phyloP scores from a whole-genome alignment of 164 flowering plant species.

The Aristolochia californica region DNA sequence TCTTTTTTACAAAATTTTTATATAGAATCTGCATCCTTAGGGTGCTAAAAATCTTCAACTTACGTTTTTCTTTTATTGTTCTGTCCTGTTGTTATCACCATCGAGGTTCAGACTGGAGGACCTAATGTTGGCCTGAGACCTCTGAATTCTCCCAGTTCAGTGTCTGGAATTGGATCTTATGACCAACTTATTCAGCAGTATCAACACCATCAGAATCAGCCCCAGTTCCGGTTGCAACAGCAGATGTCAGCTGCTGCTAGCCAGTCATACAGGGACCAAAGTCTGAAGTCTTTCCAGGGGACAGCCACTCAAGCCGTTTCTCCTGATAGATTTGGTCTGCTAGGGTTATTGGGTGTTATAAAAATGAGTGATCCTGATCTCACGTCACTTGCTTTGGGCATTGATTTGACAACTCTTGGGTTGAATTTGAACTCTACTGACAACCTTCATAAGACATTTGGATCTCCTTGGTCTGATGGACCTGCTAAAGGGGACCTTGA shows the following conservation, averaged over 20 bases:
- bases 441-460: constrained; percentile 82
- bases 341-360: constrained; percentile 76
- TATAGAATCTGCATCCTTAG: not conserved
- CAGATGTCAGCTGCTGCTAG: constrained; percentile 63
- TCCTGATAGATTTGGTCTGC: constrained; percentile 79
- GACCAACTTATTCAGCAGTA: constrained; percentile 87
- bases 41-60: not conserved
- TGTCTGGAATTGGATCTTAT: constrained; percentile 59
- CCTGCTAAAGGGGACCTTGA: constrained; percentile 92
- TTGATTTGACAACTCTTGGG: constrained; percentile 89
- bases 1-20: not conserved
- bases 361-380: constrained; percentile 82
- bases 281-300: constrained; percentile 58
- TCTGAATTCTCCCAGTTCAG: constrained; percentile 48
- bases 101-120: constrained; percentile 48
- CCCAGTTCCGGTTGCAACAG: constrained; percentile 70
- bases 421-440: constrained; percentile 80
- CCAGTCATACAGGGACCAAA: constrained; percentile 77
- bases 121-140: constrained; percentile 81
- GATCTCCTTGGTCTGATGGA: constrained; percentile 94
- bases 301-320: constrained; percentile 26
- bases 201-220: constrained; percentile 51
- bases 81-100: too few relatives aligned
- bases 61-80: constrained; percentile 1
- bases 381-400: constrained; percentile 84